Evolutionary conservation across 352 stramenopile species (phyloP).

Genomic region (Phytophthora pseudosyringae): DNA sequence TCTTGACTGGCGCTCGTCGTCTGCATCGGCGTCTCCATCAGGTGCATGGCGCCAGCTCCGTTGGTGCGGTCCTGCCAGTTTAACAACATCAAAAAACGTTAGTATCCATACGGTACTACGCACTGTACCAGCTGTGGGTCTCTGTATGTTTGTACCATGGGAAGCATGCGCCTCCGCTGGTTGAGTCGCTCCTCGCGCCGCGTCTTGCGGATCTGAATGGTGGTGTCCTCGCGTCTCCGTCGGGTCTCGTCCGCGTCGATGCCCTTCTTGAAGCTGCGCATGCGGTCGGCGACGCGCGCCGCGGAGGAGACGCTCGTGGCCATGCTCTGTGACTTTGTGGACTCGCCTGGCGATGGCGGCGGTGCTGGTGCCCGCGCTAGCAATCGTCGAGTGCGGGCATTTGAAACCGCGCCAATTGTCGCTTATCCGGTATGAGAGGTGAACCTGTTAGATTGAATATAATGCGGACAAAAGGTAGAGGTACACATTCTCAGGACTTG

Average conservation of each 20-base stretch:
- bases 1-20: constrained; percentile 14
- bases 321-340: constrained; percentile 18
- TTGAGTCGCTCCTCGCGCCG: constrained; percentile 88
- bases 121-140: neutral
- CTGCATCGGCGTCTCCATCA: constrained; percentile 9
- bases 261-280: constrained; percentile 90
- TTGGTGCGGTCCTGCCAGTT: constrained; percentile 17
- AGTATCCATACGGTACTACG: neutral
- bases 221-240: constrained; percentile 79
- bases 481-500: neutral
- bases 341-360: constrained; percentile 1
- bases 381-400: constrained; percentile 10
- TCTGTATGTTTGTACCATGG: constrained; percentile 28
- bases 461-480: neutral
- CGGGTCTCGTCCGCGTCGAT: constrained; percentile 83
- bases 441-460: neutral
- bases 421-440: constrained; percentile 4
- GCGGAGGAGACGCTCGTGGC: constrained; percentile 36
- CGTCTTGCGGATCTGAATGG: constrained; percentile 89
- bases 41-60: neutral
- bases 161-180: constrained; percentile 80
- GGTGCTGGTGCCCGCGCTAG: neutral
- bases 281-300: constrained; percentile 57
- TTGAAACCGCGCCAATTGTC: constrained; percentile 1
- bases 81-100: neutral